Percentiles rank a stretch among this genome's conserved stretches.
Conservation (phyloP, 345 rosid species). For the Salix koriyanagi region DNA sequence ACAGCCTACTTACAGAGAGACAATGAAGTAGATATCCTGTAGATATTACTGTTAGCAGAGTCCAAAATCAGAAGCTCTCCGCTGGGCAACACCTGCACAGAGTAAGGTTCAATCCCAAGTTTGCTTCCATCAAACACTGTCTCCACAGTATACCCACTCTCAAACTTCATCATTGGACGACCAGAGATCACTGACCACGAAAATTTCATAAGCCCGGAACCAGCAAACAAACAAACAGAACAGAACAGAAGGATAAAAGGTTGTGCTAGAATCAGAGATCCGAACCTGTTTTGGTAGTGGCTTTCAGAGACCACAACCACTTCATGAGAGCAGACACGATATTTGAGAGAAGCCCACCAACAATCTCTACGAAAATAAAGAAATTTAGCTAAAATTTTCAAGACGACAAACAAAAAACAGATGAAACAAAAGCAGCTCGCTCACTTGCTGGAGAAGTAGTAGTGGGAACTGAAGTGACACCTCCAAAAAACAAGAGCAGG, state of each 20-base stretch:
- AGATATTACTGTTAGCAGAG: constrained; percentile 82
- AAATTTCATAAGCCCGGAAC: neutral
- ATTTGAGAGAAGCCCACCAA: constrained; percentile 69
- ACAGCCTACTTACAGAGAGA: constrained; percentile 69
- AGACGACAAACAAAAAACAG: neutral
- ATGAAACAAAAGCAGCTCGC: constrained; percentile 26
- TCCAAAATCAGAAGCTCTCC: constrained; percentile 92
- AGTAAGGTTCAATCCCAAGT: constrained; percentile 84
- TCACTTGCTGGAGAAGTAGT: constrained; percentile 83
- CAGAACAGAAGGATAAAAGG: neutral
- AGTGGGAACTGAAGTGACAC: constrained; percentile 58
- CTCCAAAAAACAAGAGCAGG: constrained; percentile 48
- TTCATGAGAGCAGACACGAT: constrained; percentile 65
- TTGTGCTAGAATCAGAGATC: constrained; percentile 25
- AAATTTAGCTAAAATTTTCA: neutral
- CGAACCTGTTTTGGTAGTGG: constrained; percentile 85
- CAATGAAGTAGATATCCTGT: constrained; percentile 81
- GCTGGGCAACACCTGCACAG: constrained; percentile 69
- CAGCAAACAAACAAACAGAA: neutral
- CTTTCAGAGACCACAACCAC: constrained; percentile 89
- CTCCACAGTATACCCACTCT: constrained; percentile 90
- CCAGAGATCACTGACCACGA: constrained; percentile 55
- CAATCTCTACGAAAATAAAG: constrained; percentile 58
- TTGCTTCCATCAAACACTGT: constrained; percentile 99
- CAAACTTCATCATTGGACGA: constrained; percentile 92